phyloP scores from a whole-genome alignment of 2,329 filamentous ascomycete genomes.

The Orbilia quercus region DNA sequence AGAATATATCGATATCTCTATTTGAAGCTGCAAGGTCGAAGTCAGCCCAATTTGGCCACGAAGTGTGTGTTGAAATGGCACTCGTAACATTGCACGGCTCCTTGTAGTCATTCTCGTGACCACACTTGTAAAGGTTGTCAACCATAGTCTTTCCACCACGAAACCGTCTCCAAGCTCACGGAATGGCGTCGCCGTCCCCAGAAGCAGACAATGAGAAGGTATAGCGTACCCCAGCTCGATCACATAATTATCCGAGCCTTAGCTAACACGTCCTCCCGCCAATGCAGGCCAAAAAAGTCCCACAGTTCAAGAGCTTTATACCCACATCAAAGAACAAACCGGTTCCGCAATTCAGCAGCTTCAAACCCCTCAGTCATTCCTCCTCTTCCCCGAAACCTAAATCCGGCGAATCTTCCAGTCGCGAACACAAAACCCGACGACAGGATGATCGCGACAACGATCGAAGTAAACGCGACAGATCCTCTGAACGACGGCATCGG shows the following conservation, averaged over 20 bases:
- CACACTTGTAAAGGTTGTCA: background rate
- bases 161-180: background rate
- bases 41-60: too few species aligned
- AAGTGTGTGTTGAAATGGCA: too few species aligned
- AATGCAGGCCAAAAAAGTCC: constrained; percentile 21
- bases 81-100: too few species aligned
- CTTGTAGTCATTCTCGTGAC: constrained; percentile 1
- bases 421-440: constrained; percentile 25
- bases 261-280: constrained; percentile 3
- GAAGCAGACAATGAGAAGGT: constrained; percentile 23
- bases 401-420: constrained; percentile 5
- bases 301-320: constrained; percentile 52
- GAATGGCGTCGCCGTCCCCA: constrained; percentile 35
- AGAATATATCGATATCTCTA: too few species aligned
- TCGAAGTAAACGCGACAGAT: constrained; percentile 37
- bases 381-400: constrained; percentile 3
- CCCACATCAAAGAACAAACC: constrained; percentile 11
- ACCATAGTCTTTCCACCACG: background rate
- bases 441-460: constrained; percentile 21
- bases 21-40: too few species aligned
- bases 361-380: constrained; percentile 26
- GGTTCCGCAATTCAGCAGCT: constrained; percentile 44
- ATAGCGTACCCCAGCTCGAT: background rate
- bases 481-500: constrained; percentile 46
- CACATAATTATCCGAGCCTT: background rate